Evolutionary conservation across 441 rosid genomes (phyloP), one percentile per base, ranked within the genome.

Genomic region (Oxalis stricta): DNA sequence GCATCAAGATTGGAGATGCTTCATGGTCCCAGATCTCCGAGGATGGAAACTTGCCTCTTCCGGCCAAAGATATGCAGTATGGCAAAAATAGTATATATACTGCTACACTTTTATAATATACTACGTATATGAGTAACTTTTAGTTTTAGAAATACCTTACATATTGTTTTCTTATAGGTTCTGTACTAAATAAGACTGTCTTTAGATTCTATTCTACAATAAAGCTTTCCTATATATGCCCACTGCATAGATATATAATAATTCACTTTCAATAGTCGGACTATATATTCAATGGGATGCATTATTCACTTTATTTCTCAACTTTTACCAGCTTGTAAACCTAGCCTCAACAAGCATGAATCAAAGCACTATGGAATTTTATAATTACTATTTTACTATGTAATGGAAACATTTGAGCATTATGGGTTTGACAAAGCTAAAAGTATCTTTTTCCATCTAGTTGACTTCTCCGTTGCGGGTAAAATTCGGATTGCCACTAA

Each of bases 1-100:
- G 86, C 51, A 74, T 82, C 84, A 89, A 85, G 73, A 61, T 89
- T 21, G 92, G 97, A 33, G 84, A 82, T 29, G 88, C 79, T 29
- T 79, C 94, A 31, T 89, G 95, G 97, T 76, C 58, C 95, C 95
- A 26, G 57, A 77, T n/a, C 92, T 76, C 17, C 62, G 41, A 55
- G 88, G 80, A 32, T 89, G 97, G 94, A 66, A 58, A 1, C 52
- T 84, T 28, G 84, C 89, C 17, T 68, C 94, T 23, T 61, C 54
- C 16, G 95, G 94, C 52, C 79, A 77, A 35, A 48, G 78, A 42
- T 89, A 76, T 47, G 92, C 95, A 21, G 81, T 85, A 4, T 82
- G 98, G 95, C 71, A 64, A 32, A 82, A 89, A 72, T 72, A 69
- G 67, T 53, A 33, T 23, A 20, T 8, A 16, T 37, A 11, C 22